Base-by-base conservation (phyloP, 163 green algal species). In the Scenedesmus sp. region DNA sequence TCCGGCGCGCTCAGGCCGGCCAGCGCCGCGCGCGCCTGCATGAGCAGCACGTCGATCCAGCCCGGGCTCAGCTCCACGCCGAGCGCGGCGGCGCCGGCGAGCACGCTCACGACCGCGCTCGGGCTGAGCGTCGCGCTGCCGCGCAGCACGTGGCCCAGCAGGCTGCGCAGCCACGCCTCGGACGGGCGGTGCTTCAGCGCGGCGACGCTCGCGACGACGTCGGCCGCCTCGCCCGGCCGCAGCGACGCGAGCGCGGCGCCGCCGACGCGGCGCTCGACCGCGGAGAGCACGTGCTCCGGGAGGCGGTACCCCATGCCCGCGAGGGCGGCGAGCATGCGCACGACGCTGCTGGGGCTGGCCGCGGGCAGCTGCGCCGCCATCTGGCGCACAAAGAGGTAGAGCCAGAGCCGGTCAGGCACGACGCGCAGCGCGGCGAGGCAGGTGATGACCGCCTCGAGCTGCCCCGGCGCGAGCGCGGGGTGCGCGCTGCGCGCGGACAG, bases 321-420 rank as follows among this genome's bases (percentile, higher is more conserved):
- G 9, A 81, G 73, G 3, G 28, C 50, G 11, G n/a, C 33, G 4
- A 63, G 14, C 20, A 81, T 81, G 17, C 45, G 34, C 24, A 81
- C 48, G 5, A 74, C 24, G 11, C 47, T 57, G 18, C 28, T 31
- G 3, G 73, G 60, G 1, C 42, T 10, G 39, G 42, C 60, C 15
- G 48, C 60, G 14, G 62, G 47, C 29, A 81, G 33, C 60, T 81
- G 73, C 1, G 60, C 73, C 5, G 47, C 24, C 60, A 81, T 29
- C 73, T 81, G 73, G 18, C 73, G 45, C 14, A 63, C 62, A 60
- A 75, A 81, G 13, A 75, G 60, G 58, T 81, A 81, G 60, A 81
- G 47, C 73, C 73, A 81, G 29, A 60, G 74, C 22, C 39, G 63
- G 24, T 81, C 73, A 26, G 73, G 73, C 5, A 20, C 14, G 48